Evolutionary conservation across 495 filamentous ascomycete genomes (phyloP).

Genomic region (Penicillium verhagenii): DNA sequence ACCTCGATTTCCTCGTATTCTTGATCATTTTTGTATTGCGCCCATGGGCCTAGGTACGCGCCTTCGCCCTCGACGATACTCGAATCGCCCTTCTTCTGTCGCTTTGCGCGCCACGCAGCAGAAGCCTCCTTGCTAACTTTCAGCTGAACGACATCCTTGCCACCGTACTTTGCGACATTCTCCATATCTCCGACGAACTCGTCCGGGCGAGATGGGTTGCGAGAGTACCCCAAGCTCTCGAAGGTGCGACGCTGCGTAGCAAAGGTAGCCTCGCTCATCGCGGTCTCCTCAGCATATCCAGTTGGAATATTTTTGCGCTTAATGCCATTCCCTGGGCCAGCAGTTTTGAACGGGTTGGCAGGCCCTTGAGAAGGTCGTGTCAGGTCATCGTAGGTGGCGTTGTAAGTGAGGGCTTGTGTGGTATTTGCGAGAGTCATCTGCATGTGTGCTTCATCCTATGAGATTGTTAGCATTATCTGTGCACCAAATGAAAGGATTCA

Average conservation of each 20-base stretch:
- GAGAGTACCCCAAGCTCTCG: slow-evolving; percentile 61
- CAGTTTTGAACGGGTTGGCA: slow-evolving; percentile 72
- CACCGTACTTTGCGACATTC: slow-evolving; percentile 48
- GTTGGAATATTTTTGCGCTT: slow-evolving; percentile 93
- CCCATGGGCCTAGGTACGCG: slow-evolving; percentile 93
- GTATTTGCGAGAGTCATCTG: slow-evolving; percentile 58
- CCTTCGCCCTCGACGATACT: slow-evolving; percentile 80
- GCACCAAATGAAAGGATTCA: background rate
- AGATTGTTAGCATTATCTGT: slow-evolving; percentile 35
- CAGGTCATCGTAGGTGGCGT: slow-evolving; percentile 71
- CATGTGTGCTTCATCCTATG: slow-evolving; percentile 56
- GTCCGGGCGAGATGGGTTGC: slow-evolving; percentile 51
- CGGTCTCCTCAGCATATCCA: slow-evolving; percentile 82
- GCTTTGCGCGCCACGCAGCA: slow-evolving; percentile 61
- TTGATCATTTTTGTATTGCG: slow-evolving; percentile 68
- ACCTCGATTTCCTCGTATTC: slow-evolving; percentile 60
- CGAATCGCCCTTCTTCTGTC: slow-evolving; percentile 81
- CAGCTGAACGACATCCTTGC: slow-evolving; percentile 57
- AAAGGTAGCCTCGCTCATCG: slow-evolving; percentile 87
- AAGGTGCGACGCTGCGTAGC: slow-evolving; percentile 75
- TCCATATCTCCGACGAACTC: slow-evolving; percentile 56
- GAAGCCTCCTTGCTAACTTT: slow-evolving; percentile 65
- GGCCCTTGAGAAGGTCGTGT: slow-evolving; percentile 69
- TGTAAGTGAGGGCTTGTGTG: slow-evolving; percentile 54
- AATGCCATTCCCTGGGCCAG: slow-evolving; percentile 53